Evolutionary conservation across 164 flowering plant genomes (phyloP).

Genomic region (Vitis labrusca): DNA sequence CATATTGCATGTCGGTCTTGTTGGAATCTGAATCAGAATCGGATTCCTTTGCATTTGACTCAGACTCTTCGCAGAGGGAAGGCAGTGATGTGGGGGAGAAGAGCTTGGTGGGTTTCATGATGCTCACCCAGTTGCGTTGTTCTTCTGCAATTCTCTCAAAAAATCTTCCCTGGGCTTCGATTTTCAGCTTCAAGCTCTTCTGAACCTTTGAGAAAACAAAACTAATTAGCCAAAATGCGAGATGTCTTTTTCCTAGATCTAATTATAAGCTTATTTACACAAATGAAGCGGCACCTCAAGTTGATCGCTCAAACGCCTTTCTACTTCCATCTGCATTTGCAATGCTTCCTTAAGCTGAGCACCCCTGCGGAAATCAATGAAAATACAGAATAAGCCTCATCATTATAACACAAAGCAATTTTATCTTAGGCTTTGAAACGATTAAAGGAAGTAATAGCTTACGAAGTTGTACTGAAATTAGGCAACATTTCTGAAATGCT

Average conservation of each 20-base stretch:
- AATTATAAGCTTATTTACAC: not conserved
- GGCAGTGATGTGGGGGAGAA: constrained; percentile 40
- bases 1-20: constrained; percentile 12
- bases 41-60: constrained; percentile 34
- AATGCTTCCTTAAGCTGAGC: constrained; percentile 64
- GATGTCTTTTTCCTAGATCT: not conserved
- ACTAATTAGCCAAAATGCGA: not conserved
- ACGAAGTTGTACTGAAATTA: constrained; percentile 60
- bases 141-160: constrained; percentile 43
- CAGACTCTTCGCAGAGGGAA: constrained; percentile 53
- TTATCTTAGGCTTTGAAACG: no score
- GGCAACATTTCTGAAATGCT: constrained; percentile 59
- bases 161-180: constrained; percentile 68
- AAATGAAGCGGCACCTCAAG: constrained; percentile 36
- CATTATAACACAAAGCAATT: no score
- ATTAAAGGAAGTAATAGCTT: constrained; percentile 16
- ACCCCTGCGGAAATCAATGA: constrained; percentile 26
- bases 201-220: constrained; percentile 34
- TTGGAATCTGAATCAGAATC: constrained; percentile 36
- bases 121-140: constrained; percentile 11
- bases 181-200: constrained; percentile 43
- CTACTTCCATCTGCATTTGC: constrained; percentile 43
- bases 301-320: constrained; percentile 40
- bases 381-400: no score
- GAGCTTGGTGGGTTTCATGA: constrained; percentile 19